Evolutionary conservation across 1,284 basidiomycete genomes (phyloP), one percentile per base, ranked within the genome.

Genomic region (Coriolopsis trogii): DNA sequence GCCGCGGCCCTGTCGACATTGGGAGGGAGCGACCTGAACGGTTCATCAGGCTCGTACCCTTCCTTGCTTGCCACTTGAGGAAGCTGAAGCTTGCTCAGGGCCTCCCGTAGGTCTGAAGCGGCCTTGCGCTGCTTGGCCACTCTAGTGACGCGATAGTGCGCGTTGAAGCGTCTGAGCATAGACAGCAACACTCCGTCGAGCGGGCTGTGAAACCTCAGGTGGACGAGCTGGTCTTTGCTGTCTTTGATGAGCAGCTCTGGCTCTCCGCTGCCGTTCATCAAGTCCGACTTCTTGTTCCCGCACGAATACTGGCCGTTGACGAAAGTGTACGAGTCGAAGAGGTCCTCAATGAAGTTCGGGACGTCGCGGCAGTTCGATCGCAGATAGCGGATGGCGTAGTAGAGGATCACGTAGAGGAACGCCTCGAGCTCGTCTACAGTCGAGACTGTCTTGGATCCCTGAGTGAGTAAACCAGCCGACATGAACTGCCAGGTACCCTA

Each of bases 401-500:
- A 46, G 39, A 51, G 23, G 24, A 46, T 20, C 12, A 51, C 45
- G 15, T 47, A 23, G 23, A 42, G n/a, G 44, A 52, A 47, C 6
- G 50, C 46, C n/a, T 52, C 50, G 2, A 52, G 28, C 21, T 52
- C 50, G 29, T 52, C 50, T 9, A 24, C 6, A 15, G 45, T 30
- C 42, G 24, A 10, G 16, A 40, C 36, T 15, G 1, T 31, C 30
- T 31, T 8, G 10, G 13, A 31, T 12, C 13, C 30, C 30, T 5
- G 30, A 31, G 30, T 31, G 30, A 31, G 7, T 31, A 12, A 5
- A 12, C 6, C 5, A 12, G 13, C 30, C 13, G 30, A 49, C 30
- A 49, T 18, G 26, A 33, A 49, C 15, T 49, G 46, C 46, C 46
- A 49, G 2, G 46, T 49, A 15, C 46, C 46, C 46, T 49, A n/a